Evolutionary conservation across 2,329 filamentous ascomycete genomes (phyloP).

Genomic region (Pseudogymnoascus destructans): DNA sequence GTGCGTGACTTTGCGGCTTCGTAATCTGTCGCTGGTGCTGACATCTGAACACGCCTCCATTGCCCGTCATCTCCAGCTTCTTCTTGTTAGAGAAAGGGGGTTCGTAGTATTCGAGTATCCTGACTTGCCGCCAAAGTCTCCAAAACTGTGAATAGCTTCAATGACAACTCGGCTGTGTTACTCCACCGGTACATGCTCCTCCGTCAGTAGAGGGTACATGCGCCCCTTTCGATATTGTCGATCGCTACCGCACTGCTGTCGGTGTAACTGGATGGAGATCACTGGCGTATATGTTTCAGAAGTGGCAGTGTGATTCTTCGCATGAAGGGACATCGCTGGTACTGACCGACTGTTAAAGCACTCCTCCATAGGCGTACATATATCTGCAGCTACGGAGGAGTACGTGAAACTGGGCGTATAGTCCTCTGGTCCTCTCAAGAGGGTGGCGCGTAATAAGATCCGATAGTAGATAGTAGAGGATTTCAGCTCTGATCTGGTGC

Average conservation of each 20-base stretch:
- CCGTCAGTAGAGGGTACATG: neutral
- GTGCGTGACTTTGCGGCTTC: neutral
- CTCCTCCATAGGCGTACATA: neutral
- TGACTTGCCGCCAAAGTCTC: neutral
- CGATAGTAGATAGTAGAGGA: neutral
- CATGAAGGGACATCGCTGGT: neutral
- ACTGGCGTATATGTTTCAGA: neutral
- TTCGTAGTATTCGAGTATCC: neutral
- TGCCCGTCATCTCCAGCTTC: neutral
- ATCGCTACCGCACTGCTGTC: neutral
- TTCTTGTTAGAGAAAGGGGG: neutral
- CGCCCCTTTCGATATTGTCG: neutral
- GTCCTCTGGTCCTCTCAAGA: neutral
- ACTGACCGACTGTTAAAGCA: neutral
- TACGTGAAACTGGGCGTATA: neutral
- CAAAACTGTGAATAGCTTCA: constrained; percentile 2
- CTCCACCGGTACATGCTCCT: neutral
- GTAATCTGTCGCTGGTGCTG: neutral
- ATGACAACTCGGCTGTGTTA: constrained; percentile 3
- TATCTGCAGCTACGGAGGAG: neutral
- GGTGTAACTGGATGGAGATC: neutral
- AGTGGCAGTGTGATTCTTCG: constrained; percentile 1
- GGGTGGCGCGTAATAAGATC: neutral
- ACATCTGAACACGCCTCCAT: neutral
- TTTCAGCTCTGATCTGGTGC: constrained; percentile 1